Percentiles rank a stretch among this genome's conserved stretches.
Conservation (phyloP, 371 early-diverging fungal genomes). For the Nematocida displodere region DNA sequence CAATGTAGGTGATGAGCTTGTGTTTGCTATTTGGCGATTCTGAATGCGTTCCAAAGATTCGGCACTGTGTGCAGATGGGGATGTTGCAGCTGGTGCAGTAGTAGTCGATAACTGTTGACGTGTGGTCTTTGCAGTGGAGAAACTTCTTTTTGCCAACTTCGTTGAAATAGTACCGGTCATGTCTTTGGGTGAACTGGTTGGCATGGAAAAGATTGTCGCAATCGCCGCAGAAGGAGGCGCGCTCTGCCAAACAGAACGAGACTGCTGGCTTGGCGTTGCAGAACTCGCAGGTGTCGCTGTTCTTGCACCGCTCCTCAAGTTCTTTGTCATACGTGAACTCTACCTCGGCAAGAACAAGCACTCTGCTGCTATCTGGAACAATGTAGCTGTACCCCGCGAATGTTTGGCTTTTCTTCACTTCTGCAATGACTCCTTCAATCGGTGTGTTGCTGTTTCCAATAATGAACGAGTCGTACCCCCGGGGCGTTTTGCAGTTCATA, state of each 20-base stretch:
- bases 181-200: constrained; percentile 62
- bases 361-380: constrained; percentile 59
- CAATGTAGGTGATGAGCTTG: constrained; percentile 57
- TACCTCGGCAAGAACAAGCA: constrained; percentile 62
- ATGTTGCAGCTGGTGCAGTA: constrained; percentile 62
- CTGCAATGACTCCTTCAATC: constrained; percentile 24
- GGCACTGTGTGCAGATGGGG: constrained; percentile 64
- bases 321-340: constrained; percentile 64
- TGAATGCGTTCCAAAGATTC: constrained; percentile 60
- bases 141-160: constrained; percentile 62
- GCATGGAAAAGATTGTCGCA: constrained; percentile 64
- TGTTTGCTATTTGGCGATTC: constrained; percentile 51
- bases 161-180: constrained; percentile 61
- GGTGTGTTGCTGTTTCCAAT: neutral
- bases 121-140: constrained; percentile 60
- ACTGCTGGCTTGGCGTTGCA: constrained; percentile 53
- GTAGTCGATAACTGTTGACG: constrained; percentile 58
- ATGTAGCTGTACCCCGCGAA: constrained; percentile 51
- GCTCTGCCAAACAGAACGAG: constrained; percentile 65
- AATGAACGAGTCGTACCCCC: constrained; percentile 60
- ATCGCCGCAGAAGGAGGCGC: constrained; percentile 63
- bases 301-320: constrained; percentile 58
- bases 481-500: constrained; percentile 54
- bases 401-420: neutral
- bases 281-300: constrained; percentile 59